These are phyloP conservation scores for Phytophthora rubi DNA, from an alignment of 352 stramenopile species.

Conservation along the genomic window DNA sequence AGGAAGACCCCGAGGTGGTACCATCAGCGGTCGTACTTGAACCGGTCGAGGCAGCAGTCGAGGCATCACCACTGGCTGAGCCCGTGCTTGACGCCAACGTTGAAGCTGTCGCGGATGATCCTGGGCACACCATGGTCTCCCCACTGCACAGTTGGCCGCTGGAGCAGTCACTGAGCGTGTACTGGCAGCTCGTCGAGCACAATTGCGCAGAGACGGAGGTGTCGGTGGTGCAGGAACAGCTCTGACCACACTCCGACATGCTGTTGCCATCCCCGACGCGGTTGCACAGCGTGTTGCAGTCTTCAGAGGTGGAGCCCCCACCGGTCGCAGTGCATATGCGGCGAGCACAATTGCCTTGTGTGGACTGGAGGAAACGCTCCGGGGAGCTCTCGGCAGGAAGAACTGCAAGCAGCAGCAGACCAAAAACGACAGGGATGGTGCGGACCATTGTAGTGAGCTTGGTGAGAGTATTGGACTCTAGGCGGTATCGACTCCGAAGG, in stretches of 20 bases:
- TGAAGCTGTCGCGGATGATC: constrained; percentile 13
- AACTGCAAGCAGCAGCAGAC: constrained; percentile 17
- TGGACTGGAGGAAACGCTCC: constrained; percentile 28
- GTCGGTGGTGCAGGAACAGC: constrained; percentile 32
- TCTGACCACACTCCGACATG: constrained; percentile 37
- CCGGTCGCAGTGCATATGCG: constrained; percentile 22
- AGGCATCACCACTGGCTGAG: background rate
- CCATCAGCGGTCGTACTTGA: background rate
- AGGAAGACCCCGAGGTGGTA: background rate
- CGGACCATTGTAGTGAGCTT: constrained; percentile 28
- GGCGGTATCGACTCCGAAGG: constrained; percentile 26
- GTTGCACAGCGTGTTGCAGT: constrained; percentile 40
- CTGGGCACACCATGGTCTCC: constrained; percentile 29
- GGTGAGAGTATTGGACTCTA: background rate
- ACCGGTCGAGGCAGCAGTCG: background rate
- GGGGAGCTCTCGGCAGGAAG: constrained; percentile 15
- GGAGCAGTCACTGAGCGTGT: constrained; percentile 22
- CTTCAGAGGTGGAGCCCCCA: constrained; percentile 26
- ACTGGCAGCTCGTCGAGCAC: constrained; percentile 32
- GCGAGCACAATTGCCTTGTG: constrained; percentile 33
- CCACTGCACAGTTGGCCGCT: constrained; percentile 31
- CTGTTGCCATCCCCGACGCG: constrained; percentile 27
- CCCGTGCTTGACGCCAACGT: constrained; percentile 1
- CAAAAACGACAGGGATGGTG: constrained; percentile 8
- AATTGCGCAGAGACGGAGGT: constrained; percentile 19